Evolutionary conservation across 169 alveolate genomes (phyloP).

Genomic region (Besnoitia besnoiti): DNA sequence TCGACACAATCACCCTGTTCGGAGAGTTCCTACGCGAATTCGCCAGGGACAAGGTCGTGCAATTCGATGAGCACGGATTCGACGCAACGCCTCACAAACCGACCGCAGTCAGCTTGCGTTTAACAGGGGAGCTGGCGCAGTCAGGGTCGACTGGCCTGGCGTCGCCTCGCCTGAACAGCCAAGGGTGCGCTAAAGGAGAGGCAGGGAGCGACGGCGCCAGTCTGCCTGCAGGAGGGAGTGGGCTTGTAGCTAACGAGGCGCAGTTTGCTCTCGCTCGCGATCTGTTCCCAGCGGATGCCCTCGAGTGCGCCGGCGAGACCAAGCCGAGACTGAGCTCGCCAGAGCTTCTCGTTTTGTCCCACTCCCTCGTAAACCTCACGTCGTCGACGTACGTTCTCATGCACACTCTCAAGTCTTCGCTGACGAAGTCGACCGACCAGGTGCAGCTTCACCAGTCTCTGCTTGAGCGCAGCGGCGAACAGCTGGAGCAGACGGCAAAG

Average conservation of each 20-base stretch:
- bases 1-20: slow-evolving; percentile 6
- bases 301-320: background rate
- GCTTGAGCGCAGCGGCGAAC: background rate
- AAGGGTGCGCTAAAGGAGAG: too few relatives aligned
- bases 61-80: background rate
- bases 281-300: background rate
- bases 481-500: background rate
- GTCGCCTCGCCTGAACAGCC: too few relatives aligned
- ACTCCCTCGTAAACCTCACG: background rate
- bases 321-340: background rate
- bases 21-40: slow-evolving; percentile 22
- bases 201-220: too few relatives aligned
- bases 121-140: too few relatives aligned
- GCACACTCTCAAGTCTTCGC: background rate
- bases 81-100: background rate
- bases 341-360: slow-evolving; percentile 13
- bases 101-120: too few relatives aligned
- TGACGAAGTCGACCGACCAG: background rate
- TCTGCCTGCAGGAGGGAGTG: too few relatives aligned
- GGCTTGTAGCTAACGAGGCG: too few relatives aligned
- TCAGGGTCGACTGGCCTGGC: too few relatives aligned
- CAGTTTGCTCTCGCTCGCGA: background rate
- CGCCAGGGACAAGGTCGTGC: slow-evolving; percentile 7
- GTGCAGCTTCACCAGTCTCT: slow-evolving; percentile 6
- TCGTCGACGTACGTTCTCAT: slow-evolving; percentile 17